Evolutionary conservation across 805 yeast species (phyloP).

Genomic region (Starmerella asiatica): DNA sequence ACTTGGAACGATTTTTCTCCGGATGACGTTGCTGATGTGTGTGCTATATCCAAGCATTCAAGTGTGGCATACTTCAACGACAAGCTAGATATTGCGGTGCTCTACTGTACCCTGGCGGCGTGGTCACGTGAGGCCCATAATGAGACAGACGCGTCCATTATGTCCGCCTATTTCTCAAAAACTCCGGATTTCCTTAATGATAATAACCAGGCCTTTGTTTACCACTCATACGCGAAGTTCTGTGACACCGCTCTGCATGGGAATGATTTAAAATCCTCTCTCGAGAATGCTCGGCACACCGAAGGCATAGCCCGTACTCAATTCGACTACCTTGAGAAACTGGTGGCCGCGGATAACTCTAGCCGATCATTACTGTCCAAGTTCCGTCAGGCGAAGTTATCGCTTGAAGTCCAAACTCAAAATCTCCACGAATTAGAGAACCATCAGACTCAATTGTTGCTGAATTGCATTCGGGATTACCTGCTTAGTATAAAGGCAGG

Average conservation of each 20-base stretch:
- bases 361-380: slow-evolving; percentile 40
- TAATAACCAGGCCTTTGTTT: slow-evolving; percentile 32
- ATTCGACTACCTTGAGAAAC: neutral
- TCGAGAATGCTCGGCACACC: neutral
- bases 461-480: slow-evolving; percentile 46
- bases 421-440: slow-evolving; percentile 32
- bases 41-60: too few relatives aligned
- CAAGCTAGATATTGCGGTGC: neutral
- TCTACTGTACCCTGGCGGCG: slow-evolving; percentile 28
- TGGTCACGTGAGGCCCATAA: slow-evolving; percentile 66
- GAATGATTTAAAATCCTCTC: neutral
- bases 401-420: slow-evolving; percentile 33
- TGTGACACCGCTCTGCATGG: slow-evolving; percentile 31
- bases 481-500: slow-evolving; percentile 31
- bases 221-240: slow-evolving; percentile 52
- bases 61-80: neutral
- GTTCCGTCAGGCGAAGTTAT: slow-evolving; percentile 22
- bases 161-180: slow-evolving; percentile 43
- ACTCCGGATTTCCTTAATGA: slow-evolving; percentile 23
- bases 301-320: neutral
- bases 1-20: neutral
- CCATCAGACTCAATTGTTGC: slow-evolving; percentile 34
- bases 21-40: neutral
- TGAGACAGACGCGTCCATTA: slow-evolving; percentile 47
- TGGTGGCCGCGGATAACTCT: slow-evolving; percentile 27